Evolutionary conservation across 768 basidiomycete species (phyloP).

Genomic region (Tricholoma furcatifolium): DNA sequence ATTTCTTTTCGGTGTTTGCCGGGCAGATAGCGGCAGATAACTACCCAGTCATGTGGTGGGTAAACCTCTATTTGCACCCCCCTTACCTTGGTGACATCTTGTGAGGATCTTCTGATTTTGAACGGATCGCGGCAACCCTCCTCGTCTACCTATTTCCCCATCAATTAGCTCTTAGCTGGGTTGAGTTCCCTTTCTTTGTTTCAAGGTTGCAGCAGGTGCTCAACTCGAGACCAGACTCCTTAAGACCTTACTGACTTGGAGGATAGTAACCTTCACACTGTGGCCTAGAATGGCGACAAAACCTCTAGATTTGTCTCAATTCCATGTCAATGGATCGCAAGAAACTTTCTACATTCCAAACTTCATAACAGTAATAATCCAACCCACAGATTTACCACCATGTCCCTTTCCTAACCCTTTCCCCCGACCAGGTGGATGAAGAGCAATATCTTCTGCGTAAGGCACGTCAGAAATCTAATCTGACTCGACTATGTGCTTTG

Average conservation of each 20-base stretch:
- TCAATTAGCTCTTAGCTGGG: neutral
- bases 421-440: constrained; percentile 51
- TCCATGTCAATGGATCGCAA: constrained; percentile 33
- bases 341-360: constrained; percentile 72
- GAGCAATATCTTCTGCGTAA: constrained; percentile 78
- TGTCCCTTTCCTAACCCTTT: neutral
- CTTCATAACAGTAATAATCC: constrained; percentile 53
- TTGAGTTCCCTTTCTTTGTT: no score
- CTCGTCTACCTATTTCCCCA: neutral
- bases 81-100: no score
- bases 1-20: no score
- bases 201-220: no score
- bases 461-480: constrained; percentile 44
- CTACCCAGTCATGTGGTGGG: no score
- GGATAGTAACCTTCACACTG: no score
- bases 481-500: neutral
- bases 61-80: no score
- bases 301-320: constrained; percentile 20
- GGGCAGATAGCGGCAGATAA: no score
- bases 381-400: constrained; percentile 6
- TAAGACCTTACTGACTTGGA: no score
- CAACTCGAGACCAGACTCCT: no score
- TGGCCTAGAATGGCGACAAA: neutral
- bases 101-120: neutral
- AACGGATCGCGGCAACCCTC: neutral